Evolutionary conservation across 176 grass and related monocot genomes (phyloP).

Genomic region (Oryza australiensis): DNA sequence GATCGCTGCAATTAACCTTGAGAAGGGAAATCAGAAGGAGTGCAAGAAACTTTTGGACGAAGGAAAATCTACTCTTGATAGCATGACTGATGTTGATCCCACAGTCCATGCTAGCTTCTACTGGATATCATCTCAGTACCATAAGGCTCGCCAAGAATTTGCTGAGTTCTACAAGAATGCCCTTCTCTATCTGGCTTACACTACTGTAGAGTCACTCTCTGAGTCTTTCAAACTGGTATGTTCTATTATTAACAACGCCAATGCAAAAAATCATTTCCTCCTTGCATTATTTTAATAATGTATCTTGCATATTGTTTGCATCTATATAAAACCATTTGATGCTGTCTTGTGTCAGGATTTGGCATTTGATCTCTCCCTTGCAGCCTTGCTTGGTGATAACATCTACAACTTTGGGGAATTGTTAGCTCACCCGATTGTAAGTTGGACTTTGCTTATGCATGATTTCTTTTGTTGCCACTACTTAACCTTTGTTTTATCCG

Average conservation of each 20-base stretch:
- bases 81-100: neutral
- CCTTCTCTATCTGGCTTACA: neutral
- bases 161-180: neutral
- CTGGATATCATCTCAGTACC: neutral
- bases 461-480: neutral
- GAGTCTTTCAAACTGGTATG: neutral
- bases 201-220: neutral
- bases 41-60: neutral
- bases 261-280: neutral
- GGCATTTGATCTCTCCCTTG: slow-evolving; percentile 1
- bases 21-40: neutral
- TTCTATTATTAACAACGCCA: too few species aligned
- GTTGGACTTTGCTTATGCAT: neutral
- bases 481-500: neutral
- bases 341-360: slow-evolving; percentile 27
- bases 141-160: neutral
- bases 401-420: neutral
- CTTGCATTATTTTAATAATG: neutral
- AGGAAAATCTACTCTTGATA: neutral
- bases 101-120: neutral
- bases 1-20: neutral
- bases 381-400: neutral
- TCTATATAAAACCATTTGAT: neutral
- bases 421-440: slow-evolving; percentile 32
- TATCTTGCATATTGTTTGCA: neutral